Base-by-base conservation (phyloP, 441 rosid species). In the Pelargonium australe region DNA sequence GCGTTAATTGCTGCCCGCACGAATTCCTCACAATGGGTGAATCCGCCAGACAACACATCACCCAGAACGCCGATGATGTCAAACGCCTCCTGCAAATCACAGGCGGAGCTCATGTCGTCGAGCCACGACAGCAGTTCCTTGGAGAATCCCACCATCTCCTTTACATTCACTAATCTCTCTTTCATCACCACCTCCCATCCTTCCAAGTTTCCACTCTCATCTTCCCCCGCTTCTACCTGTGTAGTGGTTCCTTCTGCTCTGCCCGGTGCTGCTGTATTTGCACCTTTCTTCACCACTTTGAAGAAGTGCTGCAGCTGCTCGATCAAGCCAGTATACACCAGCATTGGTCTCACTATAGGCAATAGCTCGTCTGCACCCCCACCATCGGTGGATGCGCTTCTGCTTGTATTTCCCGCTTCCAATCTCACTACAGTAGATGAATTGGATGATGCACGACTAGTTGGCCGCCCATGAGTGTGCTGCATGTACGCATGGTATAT, bases 401-500 rank as follows among this genome's bases (percentile, higher is more conserved):
- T 79, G 70, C 83, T 79, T 49, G 76, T 78, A 75, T 81, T 80
- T 67, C 87, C 84, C 57, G 95, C 68, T 69, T 90, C 96, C 10
- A 63, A 45, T 73, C 77, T 80, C 17, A 53, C 84, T 12, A 67
- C 17, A 57, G 80, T 70, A n/a, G 83, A 45, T n/a, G 79, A 53
- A 4, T 75, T 41, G 41, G 83, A 72, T 5, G 84, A 58, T 41
- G 77, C 60, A 31, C 84, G 85, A 68, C 85, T 68, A 10, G 83
- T 68, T 71, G 89, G 68, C 60, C 99, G 83, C 37, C 96, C 88
- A 58, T 91, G 98, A 49, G 85, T 78, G 78, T 88, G 99, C 79
- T 96, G 99, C 99, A 96, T 87, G 78, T 85, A 87, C 0, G 99
- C 91, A 43, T 90, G 97, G 85, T 90, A 89, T 72, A 96, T 90